Evolutionary conservation across 2,329 filamentous ascomycete species (phyloP).

Genomic region (Ophiostoma novo-ulmi): DNA sequence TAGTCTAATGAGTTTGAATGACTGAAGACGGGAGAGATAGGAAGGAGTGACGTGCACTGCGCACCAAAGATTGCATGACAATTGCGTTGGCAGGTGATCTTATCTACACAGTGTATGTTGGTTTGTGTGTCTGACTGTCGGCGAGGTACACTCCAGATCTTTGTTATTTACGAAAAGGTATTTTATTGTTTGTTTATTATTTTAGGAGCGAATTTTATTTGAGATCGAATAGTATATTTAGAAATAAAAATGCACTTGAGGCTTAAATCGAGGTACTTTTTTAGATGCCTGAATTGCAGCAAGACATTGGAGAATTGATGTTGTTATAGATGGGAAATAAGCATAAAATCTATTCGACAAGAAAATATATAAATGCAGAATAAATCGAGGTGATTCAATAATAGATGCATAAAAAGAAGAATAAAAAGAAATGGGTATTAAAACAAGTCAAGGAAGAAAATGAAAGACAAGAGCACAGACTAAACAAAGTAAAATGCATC

Average conservation of each 20-base stretch:
- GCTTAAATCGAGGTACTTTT: neutral
- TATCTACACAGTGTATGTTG: conserved; percentile 11
- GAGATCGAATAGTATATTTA: neutral
- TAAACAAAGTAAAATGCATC: neutral
- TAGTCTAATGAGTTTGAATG: no score
- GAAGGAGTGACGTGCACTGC: conserved; percentile 3
- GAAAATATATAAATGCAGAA: neutral
- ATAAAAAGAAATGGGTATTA: neutral
- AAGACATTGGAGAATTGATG: neutral
- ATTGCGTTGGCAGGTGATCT: conserved; percentile 11
- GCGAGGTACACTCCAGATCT: no score
- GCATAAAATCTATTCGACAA: neutral
- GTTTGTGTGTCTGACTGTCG: no score
- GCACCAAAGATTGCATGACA: conserved; percentile 2
- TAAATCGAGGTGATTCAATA: neutral
- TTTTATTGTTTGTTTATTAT: neutral
- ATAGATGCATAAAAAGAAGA: neutral
- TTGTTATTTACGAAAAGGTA: neutral
- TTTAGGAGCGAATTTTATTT: neutral
- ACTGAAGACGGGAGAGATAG: neutral
- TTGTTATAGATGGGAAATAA: neutral
- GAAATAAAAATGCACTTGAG: neutral
- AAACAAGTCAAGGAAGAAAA: neutral
- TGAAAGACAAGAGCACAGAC: neutral
- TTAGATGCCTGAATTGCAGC: neutral